These are phyloP conservation scores for Malus hybrid DNA, from an alignment of 331 rosid species.

Conservation along the genomic window DNA sequence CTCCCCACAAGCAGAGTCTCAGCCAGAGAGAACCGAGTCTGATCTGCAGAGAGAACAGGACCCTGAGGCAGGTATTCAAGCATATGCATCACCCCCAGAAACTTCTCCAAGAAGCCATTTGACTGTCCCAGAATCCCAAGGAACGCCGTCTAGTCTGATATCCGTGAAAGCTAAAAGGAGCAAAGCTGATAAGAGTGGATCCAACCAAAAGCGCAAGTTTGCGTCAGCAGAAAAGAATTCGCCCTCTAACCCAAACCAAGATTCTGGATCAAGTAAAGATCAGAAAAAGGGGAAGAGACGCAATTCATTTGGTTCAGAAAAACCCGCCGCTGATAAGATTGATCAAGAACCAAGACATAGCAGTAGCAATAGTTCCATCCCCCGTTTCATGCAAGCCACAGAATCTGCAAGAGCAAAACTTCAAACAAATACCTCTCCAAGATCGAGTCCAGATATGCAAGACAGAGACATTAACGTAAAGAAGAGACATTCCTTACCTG, in stretches of 20 bases:
- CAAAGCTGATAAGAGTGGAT: conserved; percentile 48
- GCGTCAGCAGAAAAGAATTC: conserved; percentile 47
- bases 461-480: conserved; percentile 49
- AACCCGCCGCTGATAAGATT: conserved; percentile 31
- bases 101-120: conserved; percentile 74
- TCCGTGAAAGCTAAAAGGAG: conserved; percentile 46
- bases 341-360: conserved; percentile 70
- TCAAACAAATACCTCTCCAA: conserved; percentile 62
- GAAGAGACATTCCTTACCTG: conserved; percentile 92
- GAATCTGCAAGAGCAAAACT: conserved; percentile 94
- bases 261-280: conserved; percentile 64
- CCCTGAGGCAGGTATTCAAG: conserved; percentile 27
- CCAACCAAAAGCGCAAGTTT: conserved; percentile 34
- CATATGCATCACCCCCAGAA: conserved; percentile 42
- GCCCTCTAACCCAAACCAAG: conserved; percentile 43
- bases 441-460: conserved; percentile 86
- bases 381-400: conserved; percentile 96
- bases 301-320: conserved; percentile 64
- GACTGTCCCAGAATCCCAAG: conserved; percentile 74
- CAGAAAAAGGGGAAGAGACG: conserved; percentile 60
- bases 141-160: conserved; percentile 86
- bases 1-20: conserved; percentile 24
- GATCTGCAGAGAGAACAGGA: conserved; percentile 30
- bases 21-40: conserved; percentile 31
- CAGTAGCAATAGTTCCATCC: conserved; percentile 46